A percentile compares a stretch with the other conserved stretches of the same genome.
Evolutionary conservation across 306 rosid genomes (phyloP).

Genomic region (Prunus kanzakura): DNA sequence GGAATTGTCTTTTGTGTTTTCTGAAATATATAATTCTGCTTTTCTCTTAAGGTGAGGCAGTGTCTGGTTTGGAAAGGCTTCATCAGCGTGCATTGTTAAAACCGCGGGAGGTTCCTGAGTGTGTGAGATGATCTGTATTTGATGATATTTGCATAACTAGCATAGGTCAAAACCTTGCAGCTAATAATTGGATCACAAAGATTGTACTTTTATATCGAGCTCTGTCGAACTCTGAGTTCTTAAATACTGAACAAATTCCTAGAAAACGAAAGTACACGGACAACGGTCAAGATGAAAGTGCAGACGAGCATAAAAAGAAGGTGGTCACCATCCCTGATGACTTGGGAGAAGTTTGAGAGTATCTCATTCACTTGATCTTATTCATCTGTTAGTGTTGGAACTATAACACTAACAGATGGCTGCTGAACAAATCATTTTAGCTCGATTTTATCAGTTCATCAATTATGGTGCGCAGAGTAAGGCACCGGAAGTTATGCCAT

Average conservation of each 20-base stretch:
- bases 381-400: slow-evolving; percentile 15
- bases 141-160: slow-evolving; percentile 63
- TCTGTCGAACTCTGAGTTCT: slow-evolving; percentile 48
- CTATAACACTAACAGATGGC: slow-evolving; percentile 38
- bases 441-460: too few relatives aligned
- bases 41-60: too few relatives aligned
- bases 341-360: slow-evolving; percentile 48
- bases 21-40: too few relatives aligned
- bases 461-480: too few relatives aligned
- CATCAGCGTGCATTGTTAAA: slow-evolving; percentile 36
- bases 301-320: slow-evolving; percentile 27
- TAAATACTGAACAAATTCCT: slow-evolving; percentile 56
- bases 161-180: slow-evolving; percentile 52
- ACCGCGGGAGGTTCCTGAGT: slow-evolving; percentile 47
- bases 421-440: slow-evolving; percentile 6
- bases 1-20: too few relatives aligned
- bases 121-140: slow-evolving; percentile 68
- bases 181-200: slow-evolving; percentile 54
- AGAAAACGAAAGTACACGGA: slow-evolving; percentile 44
- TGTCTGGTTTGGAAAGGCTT: too few relatives aligned
- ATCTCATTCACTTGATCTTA: slow-evolving; percentile 58
- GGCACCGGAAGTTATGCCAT: too few relatives aligned
- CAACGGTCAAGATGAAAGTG: slow-evolving; percentile 28
- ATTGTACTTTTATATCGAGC: slow-evolving; percentile 56
- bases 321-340: slow-evolving; percentile 25